phyloP scores from a whole-genome alignment of 345 rosid species.

The Populus nigra region DNA sequence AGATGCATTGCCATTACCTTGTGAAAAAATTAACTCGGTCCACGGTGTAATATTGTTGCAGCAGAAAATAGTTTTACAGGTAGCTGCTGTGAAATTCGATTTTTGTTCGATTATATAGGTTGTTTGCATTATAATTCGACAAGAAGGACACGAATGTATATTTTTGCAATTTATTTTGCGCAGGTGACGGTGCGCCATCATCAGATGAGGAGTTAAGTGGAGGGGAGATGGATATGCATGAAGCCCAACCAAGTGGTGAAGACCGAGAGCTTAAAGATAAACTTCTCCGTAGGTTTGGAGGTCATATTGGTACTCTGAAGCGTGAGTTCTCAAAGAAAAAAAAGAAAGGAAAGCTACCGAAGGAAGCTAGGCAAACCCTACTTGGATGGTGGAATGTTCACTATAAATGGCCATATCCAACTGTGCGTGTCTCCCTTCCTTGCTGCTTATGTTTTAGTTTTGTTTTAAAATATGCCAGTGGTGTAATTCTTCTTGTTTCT shows the following conservation, averaged over 20 bases:
- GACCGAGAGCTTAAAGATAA: conserved; percentile 29
- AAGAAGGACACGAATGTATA: not conserved
- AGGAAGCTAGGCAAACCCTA: conserved; percentile 34
- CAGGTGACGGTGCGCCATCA: conserved; percentile 48
- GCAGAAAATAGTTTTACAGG: not conserved
- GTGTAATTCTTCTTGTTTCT: not conserved
- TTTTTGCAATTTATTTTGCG: not conserved
- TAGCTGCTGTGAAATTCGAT: not conserved
- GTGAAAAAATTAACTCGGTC: not conserved
- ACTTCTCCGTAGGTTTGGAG: conserved; percentile 30
- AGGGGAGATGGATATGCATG: conserved; percentile 26
- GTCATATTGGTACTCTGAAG: conserved; percentile 30
- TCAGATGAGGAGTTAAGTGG: conserved; percentile 70
- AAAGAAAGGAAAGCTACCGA: conserved; percentile 36
- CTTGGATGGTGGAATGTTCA: conserved; percentile 36
- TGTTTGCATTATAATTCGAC: no score
- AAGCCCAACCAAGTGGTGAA: conserved; percentile 26
- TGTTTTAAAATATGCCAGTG: not conserved
- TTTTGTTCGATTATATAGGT: not conserved
- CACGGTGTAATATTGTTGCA: not conserved
- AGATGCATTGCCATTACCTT: not conserved
- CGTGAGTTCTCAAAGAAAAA: conserved; percentile 35
- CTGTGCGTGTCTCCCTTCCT: conserved; percentile 22
- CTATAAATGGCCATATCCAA: conserved; percentile 39
- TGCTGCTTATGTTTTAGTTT: not conserved